Percentiles rank a stretch among this genome's conserved stretches.
phyloP scores from a whole-genome alignment of 2,329 filamentous ascomycete species.

The Pyricularia pennisetigena region DNA sequence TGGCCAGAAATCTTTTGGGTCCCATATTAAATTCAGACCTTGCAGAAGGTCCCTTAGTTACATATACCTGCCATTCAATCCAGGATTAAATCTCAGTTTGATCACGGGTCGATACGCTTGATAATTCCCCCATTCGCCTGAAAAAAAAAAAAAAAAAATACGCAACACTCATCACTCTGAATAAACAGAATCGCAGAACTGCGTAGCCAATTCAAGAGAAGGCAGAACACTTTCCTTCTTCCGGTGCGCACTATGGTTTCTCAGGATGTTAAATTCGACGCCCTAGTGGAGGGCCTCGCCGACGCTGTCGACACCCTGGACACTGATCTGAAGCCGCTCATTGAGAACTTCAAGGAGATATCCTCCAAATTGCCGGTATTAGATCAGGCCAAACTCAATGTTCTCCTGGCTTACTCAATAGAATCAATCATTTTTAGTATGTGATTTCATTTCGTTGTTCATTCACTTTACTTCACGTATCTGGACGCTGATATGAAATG shows the following conservation, averaged over 20 bases:
- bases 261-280: background rate
- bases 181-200: background rate
- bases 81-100: background rate
- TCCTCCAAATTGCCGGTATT: slow-evolving; percentile 79
- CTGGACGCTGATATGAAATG: background rate
- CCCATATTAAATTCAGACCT: background rate
- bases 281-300: slow-evolving; percentile 3
- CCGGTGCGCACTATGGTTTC: background rate
- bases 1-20: background rate
- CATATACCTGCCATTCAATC: background rate
- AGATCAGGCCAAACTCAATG: slow-evolving; percentile 88
- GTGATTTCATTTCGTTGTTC: slow-evolving; percentile 15
- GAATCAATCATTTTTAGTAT: slow-evolving; percentile 83
- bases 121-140: too few relatives aligned
- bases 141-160: background rate
- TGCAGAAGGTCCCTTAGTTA: background rate
- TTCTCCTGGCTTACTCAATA: slow-evolving; percentile 79
- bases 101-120: background rate
- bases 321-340: slow-evolving; percentile 61
- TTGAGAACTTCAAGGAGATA: slow-evolving; percentile 55
- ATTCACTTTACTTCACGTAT: background rate
- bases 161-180: background rate
- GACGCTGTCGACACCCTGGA: slow-evolving; percentile 38
- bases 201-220: background rate
- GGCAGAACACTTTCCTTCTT: background rate